Conservation (phyloP, 1,139 yeast genomes). For the Entelexis sorbosivorans region DNA sequence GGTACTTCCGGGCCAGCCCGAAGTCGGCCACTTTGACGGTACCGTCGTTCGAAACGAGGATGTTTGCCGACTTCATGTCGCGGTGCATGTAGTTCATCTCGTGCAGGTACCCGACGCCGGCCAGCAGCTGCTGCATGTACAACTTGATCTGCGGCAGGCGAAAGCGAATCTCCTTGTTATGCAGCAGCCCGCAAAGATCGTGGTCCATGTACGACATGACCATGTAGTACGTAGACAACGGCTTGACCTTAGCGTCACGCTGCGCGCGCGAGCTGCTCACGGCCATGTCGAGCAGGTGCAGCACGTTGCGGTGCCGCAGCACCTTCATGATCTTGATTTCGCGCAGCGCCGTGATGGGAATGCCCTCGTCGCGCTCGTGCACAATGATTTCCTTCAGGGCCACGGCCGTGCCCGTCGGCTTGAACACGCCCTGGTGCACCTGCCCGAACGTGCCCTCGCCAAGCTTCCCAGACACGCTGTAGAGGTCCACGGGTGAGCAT, state of each 20-base stretch:
- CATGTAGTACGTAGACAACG: constrained; percentile 49
- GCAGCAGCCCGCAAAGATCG: constrained; percentile 85
- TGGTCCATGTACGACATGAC: constrained; percentile 91
- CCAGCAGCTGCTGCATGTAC: constrained; percentile 63
- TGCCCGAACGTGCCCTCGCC: constrained; percentile 91
- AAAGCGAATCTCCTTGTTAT: constrained; percentile 61
- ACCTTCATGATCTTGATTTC: constrained; percentile 77
- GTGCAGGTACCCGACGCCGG: constrained; percentile 77
- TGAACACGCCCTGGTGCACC: constrained; percentile 60
- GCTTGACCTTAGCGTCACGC: constrained; percentile 12
- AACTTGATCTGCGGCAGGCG: constrained; percentile 67
- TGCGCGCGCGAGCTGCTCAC: constrained; percentile 39
- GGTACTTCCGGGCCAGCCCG: constrained; percentile 76
- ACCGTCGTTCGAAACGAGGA: constrained; percentile 67
- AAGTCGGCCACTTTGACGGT: constrained; percentile 82
- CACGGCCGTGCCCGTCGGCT: constrained; percentile 45
- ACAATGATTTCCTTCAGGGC: constrained; percentile 78
- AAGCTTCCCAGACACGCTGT: constrained; percentile 50
- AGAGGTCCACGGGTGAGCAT: constrained; percentile 34
- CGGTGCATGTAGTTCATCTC: constrained; percentile 58
- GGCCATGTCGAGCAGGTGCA: constrained; percentile 74
- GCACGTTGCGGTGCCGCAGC: constrained; percentile 56
- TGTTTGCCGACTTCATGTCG: constrained; percentile 90
- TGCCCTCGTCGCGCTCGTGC: constrained; percentile 79
- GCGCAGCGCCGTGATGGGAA: constrained; percentile 90